Base-by-base conservation (phyloP, 352 stramenopile genomes). In the Globisporangium abappressorium region DNA sequence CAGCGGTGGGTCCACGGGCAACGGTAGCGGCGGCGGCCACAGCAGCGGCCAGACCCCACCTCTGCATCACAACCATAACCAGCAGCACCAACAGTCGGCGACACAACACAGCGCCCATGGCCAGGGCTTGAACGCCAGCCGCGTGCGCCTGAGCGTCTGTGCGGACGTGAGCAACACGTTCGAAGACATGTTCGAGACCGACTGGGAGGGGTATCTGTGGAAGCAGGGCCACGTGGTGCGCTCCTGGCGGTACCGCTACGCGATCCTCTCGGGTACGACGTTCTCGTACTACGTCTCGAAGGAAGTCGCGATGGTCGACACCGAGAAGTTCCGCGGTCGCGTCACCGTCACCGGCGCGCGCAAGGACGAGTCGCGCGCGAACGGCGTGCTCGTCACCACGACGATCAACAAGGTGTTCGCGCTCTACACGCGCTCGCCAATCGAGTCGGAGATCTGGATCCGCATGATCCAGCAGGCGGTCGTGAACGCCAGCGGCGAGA, bases 131-230 rank as follows among this genome's bases (percentile, higher is more conserved):
- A 41, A 59, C 49, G 62, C 56, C 15, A 75, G 65, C 36, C 77
- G 70, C 38, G 75, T 74, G 22, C 80, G 85, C 0, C 65, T 90
- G 8, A 93, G 85, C 60, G 82, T 92, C 3, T 93, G 82, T 11
- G 81, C 82, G 1, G 85, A 93, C 64, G 74, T 89, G n/a, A 85
- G 69, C 51, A 77, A 84, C 67, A 76, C 84, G 18, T 93, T 91
- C 36, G 87, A 95, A 43, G 87, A 95, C 62, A 80, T 92, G 66
- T 93, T 93, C 49, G 87, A 95, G 70, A 95, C 87, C 47, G 87
- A 95, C 70, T 95, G 87, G 87, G 87, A 95, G 68, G 87, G 87
- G 5, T 95, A 95, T 66, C 81, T 94, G 55, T 94, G 86, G 86
- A 95, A 95, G 62, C 87, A 95, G 68, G 86, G 87, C 26, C 85